A percentile compares a stretch with the other conserved stretches of the same genome.
Conservation (phyloP, 2,329 filamentous ascomycete genomes). For the Penicillium sp. region DNA sequence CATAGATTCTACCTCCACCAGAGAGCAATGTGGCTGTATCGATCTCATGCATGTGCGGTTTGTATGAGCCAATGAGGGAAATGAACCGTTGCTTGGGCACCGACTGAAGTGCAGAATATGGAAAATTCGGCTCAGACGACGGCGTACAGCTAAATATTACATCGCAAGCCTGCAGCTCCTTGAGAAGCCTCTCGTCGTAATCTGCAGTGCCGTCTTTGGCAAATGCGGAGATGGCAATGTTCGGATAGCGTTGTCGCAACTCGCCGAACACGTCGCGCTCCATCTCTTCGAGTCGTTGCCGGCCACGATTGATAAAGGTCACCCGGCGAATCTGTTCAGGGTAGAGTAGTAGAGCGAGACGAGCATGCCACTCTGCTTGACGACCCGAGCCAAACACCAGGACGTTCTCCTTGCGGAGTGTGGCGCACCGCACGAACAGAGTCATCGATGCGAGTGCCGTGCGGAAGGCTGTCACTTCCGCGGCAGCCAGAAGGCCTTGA, state of each 20-base stretch:
- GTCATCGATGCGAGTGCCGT: slow-evolving; percentile 71
- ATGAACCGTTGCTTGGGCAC: slow-evolving; percentile 45
- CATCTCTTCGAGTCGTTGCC: slow-evolving; percentile 57
- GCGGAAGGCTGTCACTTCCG: slow-evolving; percentile 74
- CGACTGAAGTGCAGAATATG: slow-evolving; percentile 35
- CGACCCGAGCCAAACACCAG: slow-evolving; percentile 51
- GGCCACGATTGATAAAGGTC: slow-evolving; percentile 70
- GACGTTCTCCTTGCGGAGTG: slow-evolving; percentile 33
- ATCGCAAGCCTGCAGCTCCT: slow-evolving; percentile 36
- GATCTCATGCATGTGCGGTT: slow-evolving; percentile 53
- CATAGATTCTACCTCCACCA: slow-evolving; percentile 65
- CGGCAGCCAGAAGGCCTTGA: slow-evolving; percentile 67
- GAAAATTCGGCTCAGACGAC: slow-evolving; percentile 45
- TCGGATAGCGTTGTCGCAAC: slow-evolving; percentile 38
- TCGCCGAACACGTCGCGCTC: slow-evolving; percentile 29
- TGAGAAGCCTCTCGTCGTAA: slow-evolving; percentile 30
- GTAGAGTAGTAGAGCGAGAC: slow-evolving; percentile 50
- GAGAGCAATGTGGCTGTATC: slow-evolving; percentile 46
- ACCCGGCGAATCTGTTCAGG: slow-evolving; percentile 55
- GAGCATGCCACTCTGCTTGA: slow-evolving; percentile 52
- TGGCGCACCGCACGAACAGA: slow-evolving; percentile 52
- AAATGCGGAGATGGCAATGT: slow-evolving; percentile 31
- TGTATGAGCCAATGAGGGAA: slow-evolving; percentile 54
- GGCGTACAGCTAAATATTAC: slow-evolving; percentile 53
- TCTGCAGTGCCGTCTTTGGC: slow-evolving; percentile 64